Conservation (phyloP, 2,329 filamentous ascomycete species). For the Bimuria novae-zelandiae region DNA sequence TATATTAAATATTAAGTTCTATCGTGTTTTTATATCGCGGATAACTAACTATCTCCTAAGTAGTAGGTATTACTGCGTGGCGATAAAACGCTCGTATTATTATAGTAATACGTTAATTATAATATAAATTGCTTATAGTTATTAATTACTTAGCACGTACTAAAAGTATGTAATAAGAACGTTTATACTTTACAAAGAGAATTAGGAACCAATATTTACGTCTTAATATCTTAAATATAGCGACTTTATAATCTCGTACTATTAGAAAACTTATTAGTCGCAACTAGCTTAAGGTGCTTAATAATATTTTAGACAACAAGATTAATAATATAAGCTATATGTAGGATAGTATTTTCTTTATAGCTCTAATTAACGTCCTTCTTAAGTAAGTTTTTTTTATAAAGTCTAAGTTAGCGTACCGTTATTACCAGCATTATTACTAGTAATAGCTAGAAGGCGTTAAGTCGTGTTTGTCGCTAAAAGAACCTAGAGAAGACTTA, state of each 20-base stretch:
- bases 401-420: not conserved
- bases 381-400: not conserved
- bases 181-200: not conserved
- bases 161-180: not conserved
- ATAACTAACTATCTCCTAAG: not conserved
- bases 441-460: slow-evolving; percentile 6
- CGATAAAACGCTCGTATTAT: not conserved
- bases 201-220: not conserved
- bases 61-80: not conserved
- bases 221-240: not conserved
- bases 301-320: slow-evolving; percentile 8
- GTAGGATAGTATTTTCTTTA: slow-evolving; percentile 5
- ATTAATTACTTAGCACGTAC: not conserved
- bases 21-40: slow-evolving; percentile 9
- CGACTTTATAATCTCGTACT: not conserved
- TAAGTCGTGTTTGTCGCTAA: not conserved
- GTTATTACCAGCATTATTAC: slow-evolving; percentile 9
- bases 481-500: slow-evolving; percentile 1
- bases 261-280: not conserved
- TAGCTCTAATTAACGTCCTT: not conserved
- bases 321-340: slow-evolving; percentile 11
- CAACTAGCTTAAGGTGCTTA: slow-evolving; percentile 5
- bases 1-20: slow-evolving; percentile 17
- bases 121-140: not conserved
- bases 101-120: not conserved